Evolutionary conservation across 1,139 yeast species (phyloP).

Genomic region (Lodderomyces parapsilosis): DNA sequence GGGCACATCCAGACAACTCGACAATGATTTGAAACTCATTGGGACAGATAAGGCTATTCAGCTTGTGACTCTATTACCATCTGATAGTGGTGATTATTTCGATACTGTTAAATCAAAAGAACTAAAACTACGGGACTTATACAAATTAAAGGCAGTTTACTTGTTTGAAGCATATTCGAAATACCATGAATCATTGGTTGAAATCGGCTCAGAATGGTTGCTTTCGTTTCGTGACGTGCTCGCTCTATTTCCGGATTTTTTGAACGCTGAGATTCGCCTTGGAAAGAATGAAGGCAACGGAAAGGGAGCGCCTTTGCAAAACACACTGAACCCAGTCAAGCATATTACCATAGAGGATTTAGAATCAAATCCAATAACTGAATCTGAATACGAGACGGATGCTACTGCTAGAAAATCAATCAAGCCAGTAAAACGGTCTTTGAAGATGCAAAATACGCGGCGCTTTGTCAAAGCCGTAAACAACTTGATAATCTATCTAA

Average conservation of each 20-base stretch:
- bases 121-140: conserved; percentile 31
- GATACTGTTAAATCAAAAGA: conserved; percentile 27
- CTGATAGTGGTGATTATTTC: conserved; percentile 10
- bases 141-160: conserved; percentile 30
- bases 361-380: conserved; percentile 11
- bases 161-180: conserved; percentile 36
- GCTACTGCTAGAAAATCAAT: conserved; percentile 16
- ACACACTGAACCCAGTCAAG: conserved; percentile 24
- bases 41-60: conserved; percentile 40
- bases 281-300: conserved; percentile 6
- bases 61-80: conserved; percentile 26
- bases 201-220: conserved; percentile 44
- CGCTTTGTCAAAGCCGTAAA: conserved; percentile 46
- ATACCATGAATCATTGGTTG: conserved; percentile 43
- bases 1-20: conserved; percentile 25
- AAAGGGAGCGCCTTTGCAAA: not conserved
- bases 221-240: conserved; percentile 36
- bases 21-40: conserved; percentile 28
- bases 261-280: conserved; percentile 25
- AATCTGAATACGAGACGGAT: conserved; percentile 23
- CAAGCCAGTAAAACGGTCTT: conserved; percentile 14
- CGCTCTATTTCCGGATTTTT: conserved; percentile 38
- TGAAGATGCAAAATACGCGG: conserved; percentile 18
- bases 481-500: conserved; percentile 53
- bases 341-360: conserved; percentile 29